These are phyloP conservation scores for Zalaria sp. DNA, from an alignment of 2,329 filamentous ascomycete species.

Conservation along the genomic window DNA sequence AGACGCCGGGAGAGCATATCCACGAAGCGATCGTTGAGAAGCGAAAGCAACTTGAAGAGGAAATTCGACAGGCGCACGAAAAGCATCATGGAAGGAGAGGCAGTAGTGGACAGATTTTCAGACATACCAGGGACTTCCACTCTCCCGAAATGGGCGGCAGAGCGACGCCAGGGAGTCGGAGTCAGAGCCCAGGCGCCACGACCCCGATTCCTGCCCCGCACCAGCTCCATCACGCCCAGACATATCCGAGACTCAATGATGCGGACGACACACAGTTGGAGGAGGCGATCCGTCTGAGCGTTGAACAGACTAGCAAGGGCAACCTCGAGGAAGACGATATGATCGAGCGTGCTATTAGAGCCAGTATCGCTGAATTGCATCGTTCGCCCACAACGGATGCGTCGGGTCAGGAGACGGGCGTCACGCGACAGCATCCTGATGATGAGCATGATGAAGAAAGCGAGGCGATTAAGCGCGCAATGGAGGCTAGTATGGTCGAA, in stretches of 20 bases:
- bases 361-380: conserved; percentile 50
- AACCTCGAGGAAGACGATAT: conserved; percentile 54
- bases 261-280: conserved; percentile 51
- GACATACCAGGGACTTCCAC: background rate
- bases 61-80: background rate
- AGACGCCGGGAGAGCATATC: conserved; percentile 42
- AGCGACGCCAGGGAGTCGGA: background rate
- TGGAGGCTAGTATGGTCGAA: conserved; percentile 35
- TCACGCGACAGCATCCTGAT: background rate
- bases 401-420: conserved; percentile 8
- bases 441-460: conserved; percentile 25
- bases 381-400: conserved; percentile 14
- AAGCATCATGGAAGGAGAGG: background rate
- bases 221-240: conserved; percentile 11
- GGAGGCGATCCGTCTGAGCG: conserved; percentile 54
- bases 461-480: conserved; percentile 29
- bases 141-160: too few relatives aligned
- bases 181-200: background rate
- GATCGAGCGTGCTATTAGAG: conserved; percentile 60
- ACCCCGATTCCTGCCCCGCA: background rate
- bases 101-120: background rate
- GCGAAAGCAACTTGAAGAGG: background rate
- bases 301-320: conserved; percentile 56
- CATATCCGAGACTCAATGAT: conserved; percentile 15
- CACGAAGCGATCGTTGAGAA: conserved; percentile 25